These are phyloP conservation scores for Venturia pyrina DNA, from an alignment of 2,329 filamentous ascomycete species.

Conservation along the genomic window DNA sequence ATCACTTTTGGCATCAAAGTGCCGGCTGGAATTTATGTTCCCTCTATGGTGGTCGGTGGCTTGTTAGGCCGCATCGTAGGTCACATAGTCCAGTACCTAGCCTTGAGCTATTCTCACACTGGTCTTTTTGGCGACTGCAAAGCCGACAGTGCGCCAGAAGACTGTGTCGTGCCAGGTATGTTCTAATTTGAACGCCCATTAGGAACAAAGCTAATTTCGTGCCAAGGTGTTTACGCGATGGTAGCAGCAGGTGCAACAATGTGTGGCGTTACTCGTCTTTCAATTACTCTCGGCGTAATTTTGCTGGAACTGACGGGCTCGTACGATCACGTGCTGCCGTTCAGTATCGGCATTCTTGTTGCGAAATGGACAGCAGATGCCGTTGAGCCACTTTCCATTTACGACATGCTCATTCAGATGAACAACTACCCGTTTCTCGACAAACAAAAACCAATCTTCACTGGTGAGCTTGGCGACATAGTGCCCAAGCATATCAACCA, in stretches of 20 bases:
- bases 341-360: conserved; percentile 82
- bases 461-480: conserved; percentile 78
- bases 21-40: conserved; percentile 93
- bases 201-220: not conserved
- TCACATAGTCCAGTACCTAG: conserved; percentile 72
- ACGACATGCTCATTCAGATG: conserved; percentile 85
- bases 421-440: conserved; percentile 97
- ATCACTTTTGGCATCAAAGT: conserved; percentile 96
- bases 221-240: conserved; percentile 55
- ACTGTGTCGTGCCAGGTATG: conserved; percentile 91
- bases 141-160: conserved; percentile 55
- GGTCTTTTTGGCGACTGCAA: conserved; percentile 67
- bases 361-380: conserved; percentile 98
- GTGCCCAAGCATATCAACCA: conserved; percentile 58
- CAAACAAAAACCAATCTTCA: conserved; percentile 86
- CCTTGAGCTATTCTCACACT: conserved; percentile 61
- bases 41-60: conserved; percentile 96
- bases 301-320: conserved; percentile 93
- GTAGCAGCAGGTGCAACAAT: conserved; percentile 94
- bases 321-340: conserved; percentile 88
- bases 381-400: conserved; percentile 88
- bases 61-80: conserved; percentile 82
- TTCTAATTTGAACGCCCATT: not conserved
- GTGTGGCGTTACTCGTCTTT: conserved; percentile 91
- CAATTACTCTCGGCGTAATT: conserved; percentile 88